These are phyloP conservation scores for Schwanniomyces sp. DNA, from an alignment of 805 yeast species.

Conservation along the genomic window DNA sequence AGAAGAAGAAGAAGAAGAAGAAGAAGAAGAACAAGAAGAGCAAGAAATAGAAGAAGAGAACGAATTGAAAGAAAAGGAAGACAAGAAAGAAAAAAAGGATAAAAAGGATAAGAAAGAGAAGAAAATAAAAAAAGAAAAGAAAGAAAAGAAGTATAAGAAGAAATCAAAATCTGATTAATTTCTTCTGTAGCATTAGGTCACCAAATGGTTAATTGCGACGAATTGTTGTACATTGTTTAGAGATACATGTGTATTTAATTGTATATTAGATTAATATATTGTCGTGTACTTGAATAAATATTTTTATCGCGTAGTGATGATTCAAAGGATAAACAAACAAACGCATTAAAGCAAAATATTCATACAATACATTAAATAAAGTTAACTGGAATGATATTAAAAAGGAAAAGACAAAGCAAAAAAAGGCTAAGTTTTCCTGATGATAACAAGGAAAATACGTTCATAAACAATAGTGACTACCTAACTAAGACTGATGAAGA, in stretches of 20 bases:
- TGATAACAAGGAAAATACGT: constrained; percentile 23
- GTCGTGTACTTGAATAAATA: background rate
- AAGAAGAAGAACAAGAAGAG: constrained; percentile 12
- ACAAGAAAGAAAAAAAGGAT: constrained; percentile 18
- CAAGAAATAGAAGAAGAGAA: constrained; percentile 10
- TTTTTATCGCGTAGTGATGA: constrained; percentile 1
- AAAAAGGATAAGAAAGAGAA: constrained; percentile 23
- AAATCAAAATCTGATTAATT: constrained; percentile 8
- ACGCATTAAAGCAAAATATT: background rate
- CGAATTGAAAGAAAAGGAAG: constrained; percentile 14
- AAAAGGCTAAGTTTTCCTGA: background rate
- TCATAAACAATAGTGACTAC: constrained; percentile 43
- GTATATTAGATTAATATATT: background rate
- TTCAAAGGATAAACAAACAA: background rate
- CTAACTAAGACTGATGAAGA: background rate
- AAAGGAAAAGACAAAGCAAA: constrained; percentile 5
- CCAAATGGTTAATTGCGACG: background rate
- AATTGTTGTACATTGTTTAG: background rate
- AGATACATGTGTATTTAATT: background rate
- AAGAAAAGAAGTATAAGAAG: constrained; percentile 25
- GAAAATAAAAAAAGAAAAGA: constrained; percentile 24
- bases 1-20: constrained; percentile 14
- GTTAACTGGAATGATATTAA: constrained; percentile 4
- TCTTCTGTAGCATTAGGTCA: background rate
- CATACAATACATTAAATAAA: background rate